Evolutionary conservation across 2,329 filamentous ascomycete species (phyloP).

Genomic region (Neonectria hederae): DNA sequence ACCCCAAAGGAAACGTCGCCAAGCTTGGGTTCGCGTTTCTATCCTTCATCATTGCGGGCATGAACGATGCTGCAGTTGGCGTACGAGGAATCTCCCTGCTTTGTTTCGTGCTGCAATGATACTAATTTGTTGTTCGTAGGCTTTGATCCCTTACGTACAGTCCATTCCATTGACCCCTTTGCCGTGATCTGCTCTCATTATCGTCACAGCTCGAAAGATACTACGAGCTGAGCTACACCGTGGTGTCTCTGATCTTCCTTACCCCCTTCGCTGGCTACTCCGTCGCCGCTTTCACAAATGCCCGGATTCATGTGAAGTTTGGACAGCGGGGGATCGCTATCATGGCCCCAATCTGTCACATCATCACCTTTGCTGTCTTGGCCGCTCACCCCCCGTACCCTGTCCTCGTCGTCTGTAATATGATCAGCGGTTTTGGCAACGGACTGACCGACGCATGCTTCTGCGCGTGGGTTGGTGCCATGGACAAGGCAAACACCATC

Average conservation of each 20-base stretch:
- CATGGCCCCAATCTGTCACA: slow-evolving; percentile 68
- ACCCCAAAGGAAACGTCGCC: slow-evolving; percentile 45
- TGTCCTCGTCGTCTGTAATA: slow-evolving; percentile 69
- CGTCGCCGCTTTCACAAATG: slow-evolving; percentile 68
- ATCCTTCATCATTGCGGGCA: slow-evolving; percentile 68
- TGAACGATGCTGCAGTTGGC: slow-evolving; percentile 71
- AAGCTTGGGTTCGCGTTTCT: slow-evolving; percentile 59
- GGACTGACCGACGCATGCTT: slow-evolving; percentile 66
- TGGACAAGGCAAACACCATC: slow-evolving; percentile 74
- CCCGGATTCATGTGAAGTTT: slow-evolving; percentile 64
- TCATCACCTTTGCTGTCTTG: slow-evolving; percentile 69
- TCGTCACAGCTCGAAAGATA: slow-evolving; percentile 65
- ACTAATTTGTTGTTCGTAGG: slow-evolving; percentile 27
- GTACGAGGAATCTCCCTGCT: slow-evolving; percentile 50
- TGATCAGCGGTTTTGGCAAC: slow-evolving; percentile 73
- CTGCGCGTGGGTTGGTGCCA: slow-evolving; percentile 65
- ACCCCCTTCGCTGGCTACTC: slow-evolving; percentile 72
- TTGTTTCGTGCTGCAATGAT: background rate
- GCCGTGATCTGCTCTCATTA: background rate
- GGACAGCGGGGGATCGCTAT: slow-evolving; percentile 75
- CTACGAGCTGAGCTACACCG: slow-evolving; percentile 66
- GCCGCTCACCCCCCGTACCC: slow-evolving; percentile 72
- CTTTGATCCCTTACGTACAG: slow-evolving; percentile 39
- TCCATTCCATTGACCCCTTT: fast-evolving
- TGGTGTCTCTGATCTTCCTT: slow-evolving; percentile 71